Evolutionary conservation across 495 filamentous ascomycete genomes (phyloP).

Genomic region (Lichenothelia convexa): DNA sequence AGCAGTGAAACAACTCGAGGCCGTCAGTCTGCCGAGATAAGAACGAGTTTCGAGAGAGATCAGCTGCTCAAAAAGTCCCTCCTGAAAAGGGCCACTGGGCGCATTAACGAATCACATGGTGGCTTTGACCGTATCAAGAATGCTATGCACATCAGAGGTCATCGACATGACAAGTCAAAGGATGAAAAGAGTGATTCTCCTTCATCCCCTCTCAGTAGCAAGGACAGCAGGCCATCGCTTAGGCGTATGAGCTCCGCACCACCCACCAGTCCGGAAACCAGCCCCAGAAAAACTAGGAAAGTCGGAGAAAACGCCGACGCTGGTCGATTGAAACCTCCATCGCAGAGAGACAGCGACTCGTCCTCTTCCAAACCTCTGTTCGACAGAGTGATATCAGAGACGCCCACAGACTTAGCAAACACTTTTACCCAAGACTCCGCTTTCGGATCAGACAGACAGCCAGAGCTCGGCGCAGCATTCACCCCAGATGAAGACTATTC

Average conservation of each 20-base stretch:
- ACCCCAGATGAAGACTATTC: not conserved
- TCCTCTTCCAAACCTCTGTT: slow-evolving; percentile 2
- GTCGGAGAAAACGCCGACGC: not conserved
- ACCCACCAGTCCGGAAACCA: slow-evolving; percentile 1
- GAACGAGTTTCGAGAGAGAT: slow-evolving; percentile 43
- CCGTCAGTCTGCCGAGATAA: too few species aligned
- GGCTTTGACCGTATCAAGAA: slow-evolving; percentile 73
- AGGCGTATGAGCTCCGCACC: not conserved
- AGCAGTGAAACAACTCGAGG: too few species aligned
- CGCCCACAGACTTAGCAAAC: slow-evolving; percentile 7
- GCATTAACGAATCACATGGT: slow-evolving; percentile 62
- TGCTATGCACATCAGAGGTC: slow-evolving; percentile 46
- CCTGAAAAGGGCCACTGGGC: slow-evolving; percentile 58
- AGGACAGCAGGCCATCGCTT: not conserved
- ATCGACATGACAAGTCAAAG: slow-evolving; percentile 36
- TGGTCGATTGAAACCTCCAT: too few species aligned
- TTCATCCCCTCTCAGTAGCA: not conserved
- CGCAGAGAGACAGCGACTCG: too few species aligned
- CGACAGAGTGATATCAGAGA: slow-evolving; percentile 8
- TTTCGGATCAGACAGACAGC: slow-evolving; percentile 2
- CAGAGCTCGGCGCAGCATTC: not conserved
- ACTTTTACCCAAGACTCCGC: slow-evolving; percentile 1
- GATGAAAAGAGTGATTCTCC: slow-evolving; percentile 14
- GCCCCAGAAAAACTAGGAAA: not conserved
- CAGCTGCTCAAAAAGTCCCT: slow-evolving; percentile 44